Conservation (phyloP, 1,284 basidiomycete species). For the Apiotrichum montevideense region DNA sequence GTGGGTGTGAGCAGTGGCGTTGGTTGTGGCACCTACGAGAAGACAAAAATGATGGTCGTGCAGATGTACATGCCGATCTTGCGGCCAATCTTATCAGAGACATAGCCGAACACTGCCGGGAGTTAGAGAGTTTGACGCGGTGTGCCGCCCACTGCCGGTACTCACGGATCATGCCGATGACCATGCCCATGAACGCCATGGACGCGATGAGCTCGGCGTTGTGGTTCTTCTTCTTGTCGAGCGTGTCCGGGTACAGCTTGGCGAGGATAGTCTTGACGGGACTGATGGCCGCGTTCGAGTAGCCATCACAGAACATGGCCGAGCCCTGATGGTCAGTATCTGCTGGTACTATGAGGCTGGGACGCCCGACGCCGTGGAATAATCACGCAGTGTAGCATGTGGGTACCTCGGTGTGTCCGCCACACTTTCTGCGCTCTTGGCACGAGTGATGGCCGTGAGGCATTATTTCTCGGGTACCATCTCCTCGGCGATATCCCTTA, state of each 20-base stretch:
- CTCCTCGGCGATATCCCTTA: too few relatives aligned
- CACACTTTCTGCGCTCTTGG: too few relatives aligned
- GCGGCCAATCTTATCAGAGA: slow-evolving; percentile 75
- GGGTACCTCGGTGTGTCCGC: too few relatives aligned
- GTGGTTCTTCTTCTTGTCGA: slow-evolving; percentile 37
- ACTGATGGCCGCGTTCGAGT: slow-evolving; percentile 73
- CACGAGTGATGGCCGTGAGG: too few relatives aligned
- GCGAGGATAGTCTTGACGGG: slow-evolving; percentile 53
- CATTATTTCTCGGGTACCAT: too few relatives aligned
- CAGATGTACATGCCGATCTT: slow-evolving; percentile 43
- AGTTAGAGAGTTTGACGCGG: background rate
- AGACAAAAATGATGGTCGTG: slow-evolving; percentile 66
- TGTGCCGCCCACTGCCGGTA: background rate
- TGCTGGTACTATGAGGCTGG: too few relatives aligned
- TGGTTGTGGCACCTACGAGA: slow-evolving; percentile 49
- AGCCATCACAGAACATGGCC: slow-evolving; percentile 75
- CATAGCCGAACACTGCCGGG: slow-evolving; percentile 50
- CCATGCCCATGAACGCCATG: slow-evolving; percentile 65
- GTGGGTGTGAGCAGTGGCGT: too few relatives aligned
- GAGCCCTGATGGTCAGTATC: slow-evolving; percentile 52
- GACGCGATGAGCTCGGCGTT: too few relatives aligned
- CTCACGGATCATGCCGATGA: slow-evolving; percentile 54
- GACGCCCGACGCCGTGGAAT: too few relatives aligned
- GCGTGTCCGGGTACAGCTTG: slow-evolving; percentile 56
- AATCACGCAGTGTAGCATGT: too few relatives aligned